Evolutionary conservation across 1,284 basidiomycete species (phyloP).

Genomic region (Moesziomyces globuligerus): DNA sequence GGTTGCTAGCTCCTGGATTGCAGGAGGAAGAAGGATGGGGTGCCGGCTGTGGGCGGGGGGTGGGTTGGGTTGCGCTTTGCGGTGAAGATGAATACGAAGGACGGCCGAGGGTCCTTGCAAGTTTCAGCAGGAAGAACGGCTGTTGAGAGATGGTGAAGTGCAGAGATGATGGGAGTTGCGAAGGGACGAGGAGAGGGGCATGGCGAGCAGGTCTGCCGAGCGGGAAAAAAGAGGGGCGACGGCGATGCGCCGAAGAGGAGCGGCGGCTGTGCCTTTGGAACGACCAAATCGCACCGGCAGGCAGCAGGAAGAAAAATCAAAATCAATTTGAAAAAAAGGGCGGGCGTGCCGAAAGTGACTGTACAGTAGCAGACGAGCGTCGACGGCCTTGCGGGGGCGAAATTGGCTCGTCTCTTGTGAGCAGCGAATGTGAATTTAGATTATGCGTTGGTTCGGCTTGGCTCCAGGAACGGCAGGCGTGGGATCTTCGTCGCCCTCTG

Average conservation of each 20-base stretch:
- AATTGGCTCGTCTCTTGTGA: neutral
- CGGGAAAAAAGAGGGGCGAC: neutral
- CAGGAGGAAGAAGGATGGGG: slow-evolving; percentile 30
- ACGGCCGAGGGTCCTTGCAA: neutral
- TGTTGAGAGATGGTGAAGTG: neutral
- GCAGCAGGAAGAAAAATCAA: neutral
- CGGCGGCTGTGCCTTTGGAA: too few species aligned
- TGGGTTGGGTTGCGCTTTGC: neutral
- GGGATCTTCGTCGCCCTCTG: neutral
- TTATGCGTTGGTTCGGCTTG: neutral
- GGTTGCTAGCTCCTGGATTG: slow-evolving; percentile 49
- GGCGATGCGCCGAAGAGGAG: neutral
- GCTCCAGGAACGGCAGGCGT: neutral
- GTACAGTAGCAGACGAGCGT: neutral
- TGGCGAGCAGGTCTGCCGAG: neutral
- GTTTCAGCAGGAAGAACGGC: neutral
- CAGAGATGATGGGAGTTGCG: too few species aligned
- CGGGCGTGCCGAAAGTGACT: too few species aligned
- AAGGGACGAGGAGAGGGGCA: neutral
- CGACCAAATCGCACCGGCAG: too few species aligned
- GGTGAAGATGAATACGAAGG: neutral
- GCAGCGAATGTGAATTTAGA: too few species aligned
- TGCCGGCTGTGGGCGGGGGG: slow-evolving; percentile 33
- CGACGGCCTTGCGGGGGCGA: neutral
- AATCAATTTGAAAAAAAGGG: neutral